These are phyloP conservation scores for Penicillium fuscoglaucum DNA, from an alignment of 2,329 filamentous ascomycete genomes.

Conservation along the genomic window DNA sequence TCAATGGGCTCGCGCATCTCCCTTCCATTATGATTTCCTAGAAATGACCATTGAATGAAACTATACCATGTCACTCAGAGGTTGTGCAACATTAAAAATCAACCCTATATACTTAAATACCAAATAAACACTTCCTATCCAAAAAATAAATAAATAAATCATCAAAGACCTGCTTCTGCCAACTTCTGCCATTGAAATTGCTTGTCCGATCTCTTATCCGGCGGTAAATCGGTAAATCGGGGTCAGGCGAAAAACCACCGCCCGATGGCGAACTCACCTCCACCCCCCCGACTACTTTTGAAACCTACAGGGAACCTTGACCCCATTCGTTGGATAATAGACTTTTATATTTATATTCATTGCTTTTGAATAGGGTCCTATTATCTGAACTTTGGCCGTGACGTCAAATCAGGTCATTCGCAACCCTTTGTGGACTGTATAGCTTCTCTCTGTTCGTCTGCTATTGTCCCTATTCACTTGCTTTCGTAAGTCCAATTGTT, in stretches of 20 bases:
- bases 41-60: conserved; percentile 3
- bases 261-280: conserved; percentile 18
- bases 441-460: background rate
- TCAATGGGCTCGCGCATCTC: background rate
- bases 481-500: conserved; percentile 5
- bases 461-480: conserved; percentile 6
- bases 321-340: background rate
- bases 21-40: background rate
- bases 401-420: background rate
- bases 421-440: conserved; percentile 5
- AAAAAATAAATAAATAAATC: background rate
- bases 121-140: background rate
- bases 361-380: background rate
- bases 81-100: background rate
- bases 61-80: background rate
- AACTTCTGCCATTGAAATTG: background rate
- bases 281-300: background rate
- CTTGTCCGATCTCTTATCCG: conserved; percentile 23
- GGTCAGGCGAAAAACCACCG: conserved; percentile 22
- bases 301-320: background rate
- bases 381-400: background rate
- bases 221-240: conserved; percentile 28
- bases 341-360: conserved; percentile 4
- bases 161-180: background rate
- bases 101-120: background rate